Base-by-base conservation (phyloP, 139 green algal species). In the Tetradesmus lagerheimii region DNA sequence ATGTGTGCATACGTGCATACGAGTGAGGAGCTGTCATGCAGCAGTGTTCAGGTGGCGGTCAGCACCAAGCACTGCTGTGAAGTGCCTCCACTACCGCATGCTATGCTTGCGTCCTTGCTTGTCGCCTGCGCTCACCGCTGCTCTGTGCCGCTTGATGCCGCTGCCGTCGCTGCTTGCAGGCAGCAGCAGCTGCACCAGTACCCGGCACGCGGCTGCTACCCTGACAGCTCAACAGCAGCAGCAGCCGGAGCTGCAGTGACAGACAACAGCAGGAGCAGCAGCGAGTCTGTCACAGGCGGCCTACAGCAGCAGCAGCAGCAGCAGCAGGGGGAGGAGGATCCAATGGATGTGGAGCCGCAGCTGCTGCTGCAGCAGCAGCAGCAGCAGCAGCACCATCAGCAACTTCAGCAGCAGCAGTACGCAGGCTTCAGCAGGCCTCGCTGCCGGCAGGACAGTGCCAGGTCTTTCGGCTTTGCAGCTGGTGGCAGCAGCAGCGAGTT, bases 181-280 rank as follows among this genome's bases (percentile, higher is more conserved):
- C 67, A 83, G 89, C 47, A 76, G 39, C 29, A 82, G 39, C 14
- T 83, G 85, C 66, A 74, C 14, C 85, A 89, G 18, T 43, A 31
- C 27, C 35, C 27, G 20, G 82, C 23, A 5, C 53, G 39, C 11
- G 29, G 4, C 39, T 39, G 38, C n/a, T 66, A 23, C 79, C 38
- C 20, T 50, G 18, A 84, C 3, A 9, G 31, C 2, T 31, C 77
- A 41, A 15, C 38, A 16, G 27, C 84, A 81, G 43, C 37, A 81
- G 29, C 85, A 89, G 34, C 41, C 35, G 23, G 41, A 75, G 35
- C 87, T 80, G 43, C 62, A 74, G 66, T 0, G 25, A 29, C 29
- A 29, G 20, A 87, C 35, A 1, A 16, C 81, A 87, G 50, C 34
- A 87, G 25, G n/a, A 78, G 53, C 53, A 57, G 81, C 53, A 87